Percentiles rank a stretch among this genome's conserved stretches.
These are phyloP conservation scores for Talaromyces albobiverticillius DNA, from an alignment of 2,329 filamentous ascomycete species.

Conservation along the genomic window DNA sequence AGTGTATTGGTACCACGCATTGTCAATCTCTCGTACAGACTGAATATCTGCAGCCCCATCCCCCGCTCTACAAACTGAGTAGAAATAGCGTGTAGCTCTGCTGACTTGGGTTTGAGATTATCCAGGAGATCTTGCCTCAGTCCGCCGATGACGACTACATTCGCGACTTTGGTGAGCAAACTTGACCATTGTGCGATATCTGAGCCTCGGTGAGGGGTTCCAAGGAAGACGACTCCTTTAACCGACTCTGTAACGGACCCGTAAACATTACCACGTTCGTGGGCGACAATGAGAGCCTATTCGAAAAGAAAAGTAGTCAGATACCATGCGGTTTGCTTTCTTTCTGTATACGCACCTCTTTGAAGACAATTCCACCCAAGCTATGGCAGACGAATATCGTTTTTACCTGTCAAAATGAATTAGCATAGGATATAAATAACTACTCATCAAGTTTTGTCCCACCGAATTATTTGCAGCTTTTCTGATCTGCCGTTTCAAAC, in stretches of 20 bases:
- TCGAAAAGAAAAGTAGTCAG: too few species aligned
- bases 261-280: constrained; percentile 17
- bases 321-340: too few species aligned
- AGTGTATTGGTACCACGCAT: neutral
- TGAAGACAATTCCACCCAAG: constrained; percentile 28
- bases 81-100: neutral
- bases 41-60: neutral
- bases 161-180: neutral
- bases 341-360: too few species aligned
- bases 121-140: neutral
- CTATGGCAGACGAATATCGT: constrained; percentile 28
- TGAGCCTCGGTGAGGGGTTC: constrained; percentile 25
- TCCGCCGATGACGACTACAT: neutral
- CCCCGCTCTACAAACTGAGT: neutral
- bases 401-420: too few species aligned
- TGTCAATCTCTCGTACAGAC: neutral
- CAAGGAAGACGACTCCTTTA: constrained; percentile 23
- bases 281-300: constrained; percentile 16
- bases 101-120: neutral
- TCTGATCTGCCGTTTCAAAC: constrained; percentile 17
- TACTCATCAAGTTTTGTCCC: constrained; percentile 1
- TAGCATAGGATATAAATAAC: too few species aligned
- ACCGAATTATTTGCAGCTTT: constrained; percentile 4
- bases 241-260: constrained; percentile 19
- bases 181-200: constrained; percentile 13